phyloP scores from a whole-genome alignment of 441 rosid genomes.

The Adansonia rubrostipa region DNA sequence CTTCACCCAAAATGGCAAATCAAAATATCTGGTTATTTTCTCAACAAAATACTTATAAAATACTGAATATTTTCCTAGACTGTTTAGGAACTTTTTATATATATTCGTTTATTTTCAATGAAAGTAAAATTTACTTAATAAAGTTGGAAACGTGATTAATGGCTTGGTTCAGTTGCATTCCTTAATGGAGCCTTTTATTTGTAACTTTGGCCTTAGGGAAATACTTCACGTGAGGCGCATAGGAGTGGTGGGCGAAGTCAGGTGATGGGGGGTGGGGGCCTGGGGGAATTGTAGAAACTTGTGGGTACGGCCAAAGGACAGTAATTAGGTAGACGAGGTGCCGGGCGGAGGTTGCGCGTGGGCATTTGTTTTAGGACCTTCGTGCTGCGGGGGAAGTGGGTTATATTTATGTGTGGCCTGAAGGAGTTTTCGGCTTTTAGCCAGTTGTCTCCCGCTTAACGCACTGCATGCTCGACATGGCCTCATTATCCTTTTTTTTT shows the following conservation, averaged over 20 bases:
- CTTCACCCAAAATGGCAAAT: too few relatives aligned
- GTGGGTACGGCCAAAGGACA: constrained; percentile 41
- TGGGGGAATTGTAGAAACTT: not conserved
- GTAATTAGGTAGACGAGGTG: not conserved
- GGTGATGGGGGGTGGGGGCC: constrained; percentile 25
- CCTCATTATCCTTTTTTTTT: not conserved
- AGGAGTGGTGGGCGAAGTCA: constrained; percentile 16
- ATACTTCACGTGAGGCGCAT: constrained; percentile 7
- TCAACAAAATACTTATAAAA: not conserved
- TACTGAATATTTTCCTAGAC: not conserved
- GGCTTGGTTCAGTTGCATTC: not conserved
- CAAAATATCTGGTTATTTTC: not conserved
- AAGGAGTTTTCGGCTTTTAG: constrained; percentile 12
- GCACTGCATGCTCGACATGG: constrained; percentile 5
- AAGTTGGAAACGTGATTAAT: not conserved
- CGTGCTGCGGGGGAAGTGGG: not conserved
- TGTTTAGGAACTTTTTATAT: not conserved
- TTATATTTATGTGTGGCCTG: not conserved
- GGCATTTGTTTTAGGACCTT: constrained; percentile 27
- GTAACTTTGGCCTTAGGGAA: not conserved
- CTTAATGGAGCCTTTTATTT: not conserved
- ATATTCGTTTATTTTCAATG: too few relatives aligned
- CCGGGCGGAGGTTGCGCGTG: constrained; percentile 27
- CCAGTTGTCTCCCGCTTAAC: constrained; percentile 42
- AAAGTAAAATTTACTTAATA: too few relatives aligned